Evolutionary conservation across 306 rosid species (phyloP).

Genomic region (Senna tora): DNA sequence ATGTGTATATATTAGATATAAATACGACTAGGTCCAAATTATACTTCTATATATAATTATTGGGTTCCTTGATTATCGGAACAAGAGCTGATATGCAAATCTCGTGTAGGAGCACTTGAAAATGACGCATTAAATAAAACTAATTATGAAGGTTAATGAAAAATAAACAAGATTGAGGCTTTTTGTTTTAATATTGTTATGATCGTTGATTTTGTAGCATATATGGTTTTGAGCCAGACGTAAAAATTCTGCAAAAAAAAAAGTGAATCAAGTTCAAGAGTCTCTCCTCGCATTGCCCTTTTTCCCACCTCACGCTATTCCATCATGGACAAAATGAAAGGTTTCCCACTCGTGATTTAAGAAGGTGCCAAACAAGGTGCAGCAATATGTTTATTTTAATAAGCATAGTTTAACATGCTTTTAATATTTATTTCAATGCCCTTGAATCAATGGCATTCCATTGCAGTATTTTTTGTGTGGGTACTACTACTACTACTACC

Average conservation of each 20-base stretch:
- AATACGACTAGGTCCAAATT: too few species aligned
- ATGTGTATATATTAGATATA: too few species aligned
- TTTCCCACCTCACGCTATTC: background rate
- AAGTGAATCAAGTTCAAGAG: background rate
- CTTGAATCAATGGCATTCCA: constrained; percentile 33
- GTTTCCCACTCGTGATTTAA: constrained; percentile 13
- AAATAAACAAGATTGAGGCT: background rate
- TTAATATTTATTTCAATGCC: constrained; percentile 10
- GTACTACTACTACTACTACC: too few species aligned
- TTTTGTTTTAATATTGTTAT: background rate
- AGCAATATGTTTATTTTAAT: constrained; percentile 7
- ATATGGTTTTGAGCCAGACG: background rate
- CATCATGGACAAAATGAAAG: constrained; percentile 18
- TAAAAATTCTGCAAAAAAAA: background rate
- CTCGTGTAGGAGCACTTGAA: constrained; percentile 35
- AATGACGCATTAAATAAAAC: constrained; percentile 37
- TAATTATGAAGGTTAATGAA: constrained; percentile 17
- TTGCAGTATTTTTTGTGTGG: constrained; percentile 6
- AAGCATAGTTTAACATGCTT: constrained; percentile 11
- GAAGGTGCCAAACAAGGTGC: constrained; percentile 16
- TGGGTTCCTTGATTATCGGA: constrained; percentile 40
- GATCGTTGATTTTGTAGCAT: constrained; percentile 7
- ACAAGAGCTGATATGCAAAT: constrained; percentile 23
- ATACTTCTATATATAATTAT: too few species aligned
- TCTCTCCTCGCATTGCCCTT: background rate